phyloP scores from a whole-genome alignment of 768 basidiomycete genomes.

The Hygrocybe coccinea region DNA sequence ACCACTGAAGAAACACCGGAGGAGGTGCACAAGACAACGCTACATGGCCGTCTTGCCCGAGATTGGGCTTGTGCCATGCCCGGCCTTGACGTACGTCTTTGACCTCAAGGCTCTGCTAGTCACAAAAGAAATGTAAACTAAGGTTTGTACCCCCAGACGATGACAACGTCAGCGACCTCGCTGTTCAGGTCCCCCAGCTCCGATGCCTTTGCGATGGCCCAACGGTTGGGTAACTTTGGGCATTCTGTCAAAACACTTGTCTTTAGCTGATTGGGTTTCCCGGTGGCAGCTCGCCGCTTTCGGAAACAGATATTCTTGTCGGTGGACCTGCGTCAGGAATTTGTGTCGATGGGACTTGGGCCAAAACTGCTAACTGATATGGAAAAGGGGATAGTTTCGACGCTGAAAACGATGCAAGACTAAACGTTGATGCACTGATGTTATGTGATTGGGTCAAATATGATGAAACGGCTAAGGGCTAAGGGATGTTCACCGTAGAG shows the following conservation, averaged over 20 bases:
- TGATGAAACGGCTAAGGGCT: too few relatives aligned
- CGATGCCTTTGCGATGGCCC: constrained; percentile 72
- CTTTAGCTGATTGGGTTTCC: constrained; percentile 8
- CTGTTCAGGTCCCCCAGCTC: constrained; percentile 58
- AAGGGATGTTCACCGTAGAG: too few relatives aligned
- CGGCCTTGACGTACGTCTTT: constrained; percentile 11
- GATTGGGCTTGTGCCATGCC: constrained; percentile 90
- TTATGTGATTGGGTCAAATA: too few relatives aligned
- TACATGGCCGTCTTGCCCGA: constrained; percentile 52
- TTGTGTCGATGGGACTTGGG: constrained; percentile 43
- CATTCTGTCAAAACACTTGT: neutral
- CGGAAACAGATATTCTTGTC: constrained; percentile 68
- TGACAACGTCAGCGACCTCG: constrained; percentile 37
- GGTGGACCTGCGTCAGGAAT: constrained; percentile 49
- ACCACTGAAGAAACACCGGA: constrained; percentile 45
- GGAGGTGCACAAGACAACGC: constrained; percentile 44
- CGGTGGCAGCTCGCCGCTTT: constrained; percentile 53
- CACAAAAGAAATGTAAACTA: too few relatives aligned
- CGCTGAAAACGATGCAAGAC: constrained; percentile 32
- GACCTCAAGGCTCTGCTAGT: neutral
- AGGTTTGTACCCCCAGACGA: neutral
- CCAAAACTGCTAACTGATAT: constrained; percentile 46
- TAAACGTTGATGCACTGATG: too few relatives aligned
- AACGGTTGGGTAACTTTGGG: constrained; percentile 63
- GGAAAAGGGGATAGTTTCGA: constrained; percentile 56